Conservation (phyloP, 192 early-diverging fungal genomes). For the Cladochytrium replicatum region DNA sequence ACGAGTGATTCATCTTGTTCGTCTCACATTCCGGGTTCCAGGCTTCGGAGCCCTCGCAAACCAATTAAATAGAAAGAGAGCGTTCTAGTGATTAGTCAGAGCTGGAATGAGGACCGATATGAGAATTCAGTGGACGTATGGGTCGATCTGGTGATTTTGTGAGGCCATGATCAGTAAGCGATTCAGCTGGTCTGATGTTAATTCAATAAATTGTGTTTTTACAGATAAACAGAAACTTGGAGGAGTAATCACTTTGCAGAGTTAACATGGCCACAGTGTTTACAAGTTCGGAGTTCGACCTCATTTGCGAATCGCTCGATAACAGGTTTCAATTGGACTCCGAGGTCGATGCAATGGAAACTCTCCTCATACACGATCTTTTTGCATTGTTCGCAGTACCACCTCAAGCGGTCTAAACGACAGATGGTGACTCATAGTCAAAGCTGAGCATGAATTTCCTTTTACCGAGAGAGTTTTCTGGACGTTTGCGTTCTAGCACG, state of each 20-base stretch:
- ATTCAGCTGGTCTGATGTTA: too few relatives aligned
- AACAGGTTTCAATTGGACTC: constrained; percentile 81
- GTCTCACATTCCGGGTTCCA: too few relatives aligned
- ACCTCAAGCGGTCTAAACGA: constrained; percentile 68
- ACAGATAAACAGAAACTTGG: too few relatives aligned
- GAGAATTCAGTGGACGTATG: too few relatives aligned
- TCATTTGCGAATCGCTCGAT: constrained; percentile 70
- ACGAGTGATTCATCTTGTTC: too few relatives aligned
- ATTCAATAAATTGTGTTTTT: too few relatives aligned
- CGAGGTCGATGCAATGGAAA: constrained; percentile 86
- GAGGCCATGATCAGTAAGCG: too few relatives aligned
- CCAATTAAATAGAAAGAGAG: too few relatives aligned
- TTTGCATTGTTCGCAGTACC: constrained; percentile 88
- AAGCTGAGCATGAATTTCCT: not conserved
- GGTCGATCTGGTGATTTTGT: too few relatives aligned
- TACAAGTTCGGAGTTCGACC: constrained; percentile 66
- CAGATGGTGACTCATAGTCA: not conserved
- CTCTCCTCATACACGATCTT: constrained; percentile 77
- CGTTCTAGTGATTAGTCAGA: too few relatives aligned
- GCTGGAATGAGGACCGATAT: too few relatives aligned
- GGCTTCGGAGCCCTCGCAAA: too few relatives aligned
- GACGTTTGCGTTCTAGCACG: constrained; percentile 86
- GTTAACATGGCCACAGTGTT: constrained; percentile 31
- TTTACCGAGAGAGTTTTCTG: constrained; percentile 56
- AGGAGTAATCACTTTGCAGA: constrained; percentile 21